Conservation (phyloP, 257 asterid genomes). For the Ligustrum vulgare region DNA sequence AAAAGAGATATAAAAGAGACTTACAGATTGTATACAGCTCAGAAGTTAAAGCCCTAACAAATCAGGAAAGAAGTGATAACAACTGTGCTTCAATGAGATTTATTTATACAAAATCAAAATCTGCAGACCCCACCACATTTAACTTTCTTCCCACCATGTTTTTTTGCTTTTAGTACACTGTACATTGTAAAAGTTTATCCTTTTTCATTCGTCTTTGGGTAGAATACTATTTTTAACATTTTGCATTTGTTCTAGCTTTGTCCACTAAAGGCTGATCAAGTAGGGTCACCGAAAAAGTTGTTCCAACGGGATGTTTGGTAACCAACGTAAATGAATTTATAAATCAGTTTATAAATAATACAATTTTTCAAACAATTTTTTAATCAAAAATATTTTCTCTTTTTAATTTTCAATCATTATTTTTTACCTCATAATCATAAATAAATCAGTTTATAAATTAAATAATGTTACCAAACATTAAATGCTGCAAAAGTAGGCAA, state of each 20-base stretch:
- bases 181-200: neutral
- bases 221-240: neutral
- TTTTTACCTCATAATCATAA: too few species aligned
- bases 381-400: too few species aligned
- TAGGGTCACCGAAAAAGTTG: neutral
- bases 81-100: slow-evolving; percentile 27
- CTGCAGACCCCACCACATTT: slow-evolving; percentile 43
- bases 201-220: neutral
- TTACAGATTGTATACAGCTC: slow-evolving; percentile 31
- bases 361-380: too few species aligned
- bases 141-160: slow-evolving; percentile 14
- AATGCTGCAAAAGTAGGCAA: neutral
- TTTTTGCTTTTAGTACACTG: neutral
- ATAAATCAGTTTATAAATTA: too few species aligned
- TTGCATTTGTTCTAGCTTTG: neutral
- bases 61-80: slow-evolving; percentile 21
- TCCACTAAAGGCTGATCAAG: neutral
- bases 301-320: too few species aligned
- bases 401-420: too few species aligned
- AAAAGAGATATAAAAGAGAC: slow-evolving; percentile 21
- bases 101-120: slow-evolving; percentile 14
- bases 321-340: too few species aligned
- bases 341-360: too few species aligned
- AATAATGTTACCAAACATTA: too few species aligned
- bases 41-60: slow-evolving; percentile 6